Percentiles rank a stretch among this genome's conserved stretches.
Evolutionary conservation across 257 asterid genomes (phyloP).

Genomic region (Solanum megistacrolobum): DNA sequence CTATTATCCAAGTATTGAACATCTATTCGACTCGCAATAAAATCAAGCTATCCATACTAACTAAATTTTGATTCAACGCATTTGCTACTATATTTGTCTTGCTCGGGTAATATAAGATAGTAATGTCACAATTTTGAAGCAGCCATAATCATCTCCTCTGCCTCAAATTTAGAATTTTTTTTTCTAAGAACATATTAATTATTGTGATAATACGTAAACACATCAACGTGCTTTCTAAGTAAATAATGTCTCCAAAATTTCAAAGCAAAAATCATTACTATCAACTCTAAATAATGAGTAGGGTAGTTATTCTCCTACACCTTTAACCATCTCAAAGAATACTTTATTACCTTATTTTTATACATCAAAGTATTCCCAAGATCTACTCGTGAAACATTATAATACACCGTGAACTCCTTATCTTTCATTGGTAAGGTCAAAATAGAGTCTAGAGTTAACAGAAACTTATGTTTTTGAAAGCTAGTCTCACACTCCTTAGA

Average conservation of each 20-base stretch:
- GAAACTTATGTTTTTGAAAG: too few species aligned
- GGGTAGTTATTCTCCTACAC: too few species aligned
- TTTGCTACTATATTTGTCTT: too few species aligned
- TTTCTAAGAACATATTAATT: too few species aligned
- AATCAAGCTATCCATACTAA: background rate
- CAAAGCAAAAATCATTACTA: too few species aligned
- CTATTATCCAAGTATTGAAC: background rate
- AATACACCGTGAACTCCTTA: too few species aligned
- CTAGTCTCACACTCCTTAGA: background rate
- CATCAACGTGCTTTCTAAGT: background rate
- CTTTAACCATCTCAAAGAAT: background rate
- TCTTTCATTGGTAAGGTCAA: too few species aligned
- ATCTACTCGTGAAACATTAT: background rate
- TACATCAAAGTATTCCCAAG: background rate
- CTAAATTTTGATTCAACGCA: too few species aligned
- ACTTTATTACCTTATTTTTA: background rate
- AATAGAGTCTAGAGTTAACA: background rate
- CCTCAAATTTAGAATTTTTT: too few species aligned
- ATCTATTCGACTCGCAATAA: background rate
- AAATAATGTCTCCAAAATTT: background rate
- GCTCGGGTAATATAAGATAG: too few species aligned
- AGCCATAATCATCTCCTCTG: background rate
- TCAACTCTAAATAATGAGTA: too few species aligned
- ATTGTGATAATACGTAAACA: too few species aligned
- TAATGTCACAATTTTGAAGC: background rate